Evolutionary conservation across 1,284 basidiomycete genomes (phyloP).

Genomic region (Phaffia rhodozyma): DNA sequence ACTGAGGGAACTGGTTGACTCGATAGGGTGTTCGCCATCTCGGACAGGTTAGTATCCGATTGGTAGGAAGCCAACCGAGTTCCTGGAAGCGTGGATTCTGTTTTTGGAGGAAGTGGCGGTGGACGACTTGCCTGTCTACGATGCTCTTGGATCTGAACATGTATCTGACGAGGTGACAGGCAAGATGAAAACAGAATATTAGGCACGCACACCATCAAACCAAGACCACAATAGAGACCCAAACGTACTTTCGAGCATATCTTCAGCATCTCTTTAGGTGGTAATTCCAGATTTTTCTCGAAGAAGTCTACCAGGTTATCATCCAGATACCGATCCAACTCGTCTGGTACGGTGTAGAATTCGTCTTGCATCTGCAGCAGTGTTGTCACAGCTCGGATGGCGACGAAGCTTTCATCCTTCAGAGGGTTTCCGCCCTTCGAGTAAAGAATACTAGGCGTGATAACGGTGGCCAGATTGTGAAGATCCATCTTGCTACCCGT

Average conservation of each 20-base stretch:
- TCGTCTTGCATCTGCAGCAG: slow-evolving; percentile 90
- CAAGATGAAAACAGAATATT: neutral
- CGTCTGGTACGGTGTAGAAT: slow-evolving; percentile 76
- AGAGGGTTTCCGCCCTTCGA: slow-evolving; percentile 75
- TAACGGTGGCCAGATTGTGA: slow-evolving; percentile 91
- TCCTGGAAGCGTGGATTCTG: neutral
- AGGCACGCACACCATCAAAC: neutral
- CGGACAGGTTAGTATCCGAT: slow-evolving; percentile 1
- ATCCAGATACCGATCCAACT: slow-evolving; percentile 65
- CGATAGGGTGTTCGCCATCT: neutral
- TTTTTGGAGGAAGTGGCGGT: neutral
- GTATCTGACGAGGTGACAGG: neutral
- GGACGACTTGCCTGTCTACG: slow-evolving; percentile 1
- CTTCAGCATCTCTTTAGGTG: slow-evolving; percentile 80
- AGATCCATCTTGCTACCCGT: slow-evolving; percentile 99
- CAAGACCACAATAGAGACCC: neutral
- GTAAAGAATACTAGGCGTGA: slow-evolving; percentile 87
- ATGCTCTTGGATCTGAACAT: slow-evolving; percentile 8
- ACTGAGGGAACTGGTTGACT: neutral
- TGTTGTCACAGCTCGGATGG: slow-evolving; percentile 70
- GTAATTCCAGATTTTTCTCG: slow-evolving; percentile 62
- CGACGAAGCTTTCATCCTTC: slow-evolving; percentile 85
- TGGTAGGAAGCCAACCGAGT: neutral
- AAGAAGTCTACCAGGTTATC: slow-evolving; percentile 69
- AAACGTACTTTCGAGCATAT: slow-evolving; percentile 53